Percentiles rank a stretch among this genome's conserved stretches.
Evolutionary conservation across 106 monocot species (phyloP).

Genomic region (Triglochin maritima): DNA sequence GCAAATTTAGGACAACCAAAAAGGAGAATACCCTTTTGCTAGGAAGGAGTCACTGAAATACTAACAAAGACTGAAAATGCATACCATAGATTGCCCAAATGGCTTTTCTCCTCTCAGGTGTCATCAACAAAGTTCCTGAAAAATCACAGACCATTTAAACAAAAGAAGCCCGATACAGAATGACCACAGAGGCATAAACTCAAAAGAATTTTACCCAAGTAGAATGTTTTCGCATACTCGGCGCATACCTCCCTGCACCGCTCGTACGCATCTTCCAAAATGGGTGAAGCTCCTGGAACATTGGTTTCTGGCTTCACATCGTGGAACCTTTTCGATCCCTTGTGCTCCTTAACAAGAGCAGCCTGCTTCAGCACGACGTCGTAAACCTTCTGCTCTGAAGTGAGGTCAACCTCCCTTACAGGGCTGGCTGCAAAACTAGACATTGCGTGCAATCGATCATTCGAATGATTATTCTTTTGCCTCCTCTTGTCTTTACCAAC

Average conservation of each 20-base stretch:
- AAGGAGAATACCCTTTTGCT: no score
- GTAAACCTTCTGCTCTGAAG: no score
- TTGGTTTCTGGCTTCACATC: conserved; percentile 26
- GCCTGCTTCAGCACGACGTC: no score
- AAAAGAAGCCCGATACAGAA: neutral
- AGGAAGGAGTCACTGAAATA: no score
- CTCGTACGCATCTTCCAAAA: conserved; percentile 29
- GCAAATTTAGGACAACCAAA: no score
- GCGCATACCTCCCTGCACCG: conserved; percentile 88
- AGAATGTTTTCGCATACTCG: conserved; percentile 98
- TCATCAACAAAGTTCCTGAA: conserved; percentile 74
- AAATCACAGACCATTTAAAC: neutral
- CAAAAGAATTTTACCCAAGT: conserved; percentile 57
- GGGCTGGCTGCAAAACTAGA: no score
- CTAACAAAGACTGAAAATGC: neutral
- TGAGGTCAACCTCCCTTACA: no score
- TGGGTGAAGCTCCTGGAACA: neutral
- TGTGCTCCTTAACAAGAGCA: no score
- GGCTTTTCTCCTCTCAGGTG: conserved; percentile 67
- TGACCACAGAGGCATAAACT: neutral
- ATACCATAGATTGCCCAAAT: conserved; percentile 82
- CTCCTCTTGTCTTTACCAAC: no score
- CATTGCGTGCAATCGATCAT: no score
- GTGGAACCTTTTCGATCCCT: neutral
- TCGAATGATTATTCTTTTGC: no score